Base-by-base conservation (phyloP, 495 filamentous ascomycete species). In the Rostrohypoxylon terebratum region DNA sequence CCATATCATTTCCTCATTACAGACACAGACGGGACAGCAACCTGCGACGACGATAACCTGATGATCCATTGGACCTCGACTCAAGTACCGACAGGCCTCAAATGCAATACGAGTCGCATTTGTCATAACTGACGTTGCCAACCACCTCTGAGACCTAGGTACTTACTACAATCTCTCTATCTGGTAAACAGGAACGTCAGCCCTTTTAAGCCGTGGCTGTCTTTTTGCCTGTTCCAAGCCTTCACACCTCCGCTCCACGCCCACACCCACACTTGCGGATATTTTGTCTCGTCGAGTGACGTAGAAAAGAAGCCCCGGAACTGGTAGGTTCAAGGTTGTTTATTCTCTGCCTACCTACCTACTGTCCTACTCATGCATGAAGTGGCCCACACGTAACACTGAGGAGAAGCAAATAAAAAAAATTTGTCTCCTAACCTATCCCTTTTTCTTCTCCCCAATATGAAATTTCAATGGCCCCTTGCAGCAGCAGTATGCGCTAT, bases 121-220 rank as follows among this genome's bases (percentile, higher is more conserved):
- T 70, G 71, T 74, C 71, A 70, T 67, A 20, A 70, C 63, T 74
- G 71, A 70, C 66, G 58, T 62, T 74, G 66, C 66, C 53, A 57
- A 59, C 57, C 31, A 50, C 20, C n/a, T 42, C n/a, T 28, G 28
- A 28, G 13, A 14, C 14, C 13, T n/a, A 18, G 38, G 2, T 63
- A 58, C 55, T 70, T 69, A 70, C 57, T 74, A 74, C 66, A 55
- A 54, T 38, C 9, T 23, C 53, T 63, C 42, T 42, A 65, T 74
- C 63, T 66, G 71, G 71, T 63, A 70, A 58, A 74, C 66, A 67
- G 71, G 66, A 59, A 63, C 62, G 23, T 25, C 63, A 70, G 51
- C 66, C 71, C 71, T 66, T 74, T 70, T 74, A 11, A 67, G 66
- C 71, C 66, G 66, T 70, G 34, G 57, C 40, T 33, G 57, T 54